Base-by-base conservation (phyloP, 768 basidiomycete species). In the Russula brevipes region DNA sequence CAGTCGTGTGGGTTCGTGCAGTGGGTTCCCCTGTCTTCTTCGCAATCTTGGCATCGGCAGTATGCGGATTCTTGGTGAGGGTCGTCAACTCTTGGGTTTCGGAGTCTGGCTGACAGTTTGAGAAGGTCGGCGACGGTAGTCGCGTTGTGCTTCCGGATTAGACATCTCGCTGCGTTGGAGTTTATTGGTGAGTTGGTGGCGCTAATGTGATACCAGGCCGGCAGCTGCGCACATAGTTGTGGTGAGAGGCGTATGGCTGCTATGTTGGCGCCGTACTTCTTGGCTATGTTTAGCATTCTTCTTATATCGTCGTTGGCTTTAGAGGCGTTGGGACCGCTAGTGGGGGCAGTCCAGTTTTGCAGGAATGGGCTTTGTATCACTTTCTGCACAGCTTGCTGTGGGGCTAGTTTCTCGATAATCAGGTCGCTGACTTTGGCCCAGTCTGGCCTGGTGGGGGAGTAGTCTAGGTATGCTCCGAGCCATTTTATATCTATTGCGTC, bases 381-480 rank as follows among this genome's bases (percentile, higher is more conserved):
- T 0, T 5, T 2, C 11, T 31, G 5, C 12, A n/a, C 0, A 5
- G 2, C 2, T 1, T 14, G 11, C 14, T 11, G 8, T 4, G 56
- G 59, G 6, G 61, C 60, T 1, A 61, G 2, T 0, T 47, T 10
- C 14, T 57, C 47, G 3, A 69, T 51, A 0, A 69, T 30, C 0
- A 19, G 1, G 17, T 71, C 69, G 0, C 58, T 44, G 0, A 61
- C 14, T 44, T 16, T 63, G 0, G 69, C 70, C 70, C 70, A 71
- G 0, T 17, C 12, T 0, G 62, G 66, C 2, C 64, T 47, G 0
- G n/a, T 3, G 0, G 0, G 3, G 0, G 45, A 30, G 0, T 63
- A 19, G 50, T 67, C 35, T 0, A 70, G 68, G 64, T 67, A 68
- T 0, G 11, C 16, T 36, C 57, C 62, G 0, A 68, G 14, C 68